A percentile compares a stretch with the other conserved stretches of the same genome.
Evolutionary conservation across 176 grass and related monocot genomes (phyloP).

Genomic region (Oryza longistaminata): DNA sequence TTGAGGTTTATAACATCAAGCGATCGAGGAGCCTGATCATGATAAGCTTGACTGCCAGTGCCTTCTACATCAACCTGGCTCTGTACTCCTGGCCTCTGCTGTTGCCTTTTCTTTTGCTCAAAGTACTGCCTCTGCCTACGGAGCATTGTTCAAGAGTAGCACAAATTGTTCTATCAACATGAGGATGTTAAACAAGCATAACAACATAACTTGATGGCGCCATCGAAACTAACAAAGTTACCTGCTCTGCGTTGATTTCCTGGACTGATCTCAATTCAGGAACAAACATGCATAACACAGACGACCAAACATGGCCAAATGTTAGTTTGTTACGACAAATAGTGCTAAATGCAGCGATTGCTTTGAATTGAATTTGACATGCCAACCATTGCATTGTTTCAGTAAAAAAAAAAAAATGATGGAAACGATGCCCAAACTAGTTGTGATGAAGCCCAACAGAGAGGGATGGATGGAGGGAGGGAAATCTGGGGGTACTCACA

Average conservation of each 20-base stretch:
- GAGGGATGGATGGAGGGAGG: background rate
- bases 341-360: background rate
- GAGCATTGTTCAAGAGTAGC: background rate
- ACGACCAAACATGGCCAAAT: conserved; percentile 8
- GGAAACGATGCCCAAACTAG: background rate
- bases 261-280: conserved; percentile 59
- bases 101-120: conserved; percentile 81
- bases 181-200: background rate
- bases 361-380: background rate
- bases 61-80: conserved; percentile 39
- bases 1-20: conserved; percentile 80
- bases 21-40: conserved; percentile 52
- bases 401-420: background rate
- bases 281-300: conserved; percentile 34
- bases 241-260: conserved; percentile 84
- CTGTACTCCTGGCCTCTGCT: conserved; percentile 44
- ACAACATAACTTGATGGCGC: background rate
- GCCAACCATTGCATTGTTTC: background rate
- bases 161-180: background rate
- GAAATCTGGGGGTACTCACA: conserved; percentile 49
- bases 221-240: conserved; percentile 44
- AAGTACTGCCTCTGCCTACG: conserved; percentile 95
- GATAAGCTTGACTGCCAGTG: conserved; percentile 30
- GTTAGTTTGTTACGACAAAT: conserved; percentile 19
- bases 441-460: background rate